These are phyloP conservation scores for Blastomyces emzantsi DNA, from an alignment of 2,329 filamentous ascomycete species.

Conservation along the genomic window DNA sequence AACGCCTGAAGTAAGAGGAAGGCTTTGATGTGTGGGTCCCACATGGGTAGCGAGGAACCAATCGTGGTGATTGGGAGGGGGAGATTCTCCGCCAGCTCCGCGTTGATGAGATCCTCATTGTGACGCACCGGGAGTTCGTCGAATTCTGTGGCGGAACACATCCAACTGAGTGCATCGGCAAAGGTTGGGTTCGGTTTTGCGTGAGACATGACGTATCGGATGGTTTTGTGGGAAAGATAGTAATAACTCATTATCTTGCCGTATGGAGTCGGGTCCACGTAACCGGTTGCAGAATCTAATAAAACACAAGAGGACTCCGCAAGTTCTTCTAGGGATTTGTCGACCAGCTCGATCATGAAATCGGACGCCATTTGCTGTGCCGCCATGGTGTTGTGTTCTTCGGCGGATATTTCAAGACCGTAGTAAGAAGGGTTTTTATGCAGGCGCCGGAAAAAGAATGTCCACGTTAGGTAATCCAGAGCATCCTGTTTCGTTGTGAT, in stretches of 20 bases:
- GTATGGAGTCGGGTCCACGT: slow-evolving; percentile 79
- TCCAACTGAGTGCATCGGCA: slow-evolving; percentile 78
- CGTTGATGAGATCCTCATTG: slow-evolving; percentile 97
- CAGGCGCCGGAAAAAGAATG: slow-evolving; percentile 93
- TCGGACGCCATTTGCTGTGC: slow-evolving; percentile 86
- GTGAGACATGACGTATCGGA: slow-evolving; percentile 70
- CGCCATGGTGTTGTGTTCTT: slow-evolving; percentile 79
- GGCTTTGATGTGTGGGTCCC: slow-evolving; percentile 96
- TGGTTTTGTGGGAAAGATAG: slow-evolving; percentile 91
- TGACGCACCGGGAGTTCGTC: slow-evolving; percentile 96
- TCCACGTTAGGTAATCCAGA: slow-evolving; percentile 96
- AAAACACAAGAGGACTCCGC: slow-evolving; percentile 75
- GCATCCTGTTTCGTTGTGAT: slow-evolving; percentile 94
- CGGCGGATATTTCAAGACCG: slow-evolving; percentile 82
- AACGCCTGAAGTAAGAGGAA: slow-evolving; percentile 91
- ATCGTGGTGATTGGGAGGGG: slow-evolving; percentile 56
- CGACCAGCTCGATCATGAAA: slow-evolving; percentile 89
- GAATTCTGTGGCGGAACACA: slow-evolving; percentile 89
- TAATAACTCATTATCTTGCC: slow-evolving; percentile 99
- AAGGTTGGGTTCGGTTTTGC: slow-evolving; percentile 69
- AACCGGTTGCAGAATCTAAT: slow-evolving; percentile 67
- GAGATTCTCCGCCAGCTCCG: slow-evolving; percentile 72
- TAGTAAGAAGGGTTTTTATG: slow-evolving; percentile 99
- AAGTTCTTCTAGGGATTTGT: slow-evolving; percentile 73
- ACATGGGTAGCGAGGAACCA: slow-evolving; percentile 64